A percentile compares a stretch with the other conserved stretches of the same genome.
These are phyloP conservation scores for Selenicereus undatus DNA, from an alignment of 148 eudicot species.

Conservation along the genomic window DNA sequence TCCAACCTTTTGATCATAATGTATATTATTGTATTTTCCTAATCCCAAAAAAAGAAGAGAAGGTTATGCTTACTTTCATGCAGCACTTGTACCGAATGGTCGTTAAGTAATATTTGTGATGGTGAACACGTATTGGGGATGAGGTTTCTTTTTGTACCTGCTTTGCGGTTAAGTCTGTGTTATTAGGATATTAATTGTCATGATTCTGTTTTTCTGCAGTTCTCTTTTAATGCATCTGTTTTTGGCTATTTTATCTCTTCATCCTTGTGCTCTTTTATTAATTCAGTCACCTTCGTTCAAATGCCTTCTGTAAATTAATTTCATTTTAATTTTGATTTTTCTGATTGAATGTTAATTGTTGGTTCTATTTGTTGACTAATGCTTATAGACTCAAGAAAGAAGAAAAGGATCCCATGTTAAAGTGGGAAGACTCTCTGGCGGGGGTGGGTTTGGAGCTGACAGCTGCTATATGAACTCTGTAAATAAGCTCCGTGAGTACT, in stretches of 20 bases:
- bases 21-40: no score
- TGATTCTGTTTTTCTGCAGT: not conserved
- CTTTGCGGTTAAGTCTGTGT: not conserved
- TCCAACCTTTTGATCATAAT: not conserved
- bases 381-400: conserved; percentile 32
- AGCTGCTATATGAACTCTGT: conserved; percentile 29
- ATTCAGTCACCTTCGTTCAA: not conserved
- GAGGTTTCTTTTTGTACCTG: not conserved
- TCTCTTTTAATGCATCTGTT: not conserved
- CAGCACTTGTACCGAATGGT: no score
- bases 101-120: not conserved
- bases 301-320: not conserved
- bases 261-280: not conserved
- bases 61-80: no score
- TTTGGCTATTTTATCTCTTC: not conserved
- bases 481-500: conserved; percentile 55
- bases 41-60: no score
- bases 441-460: conserved; percentile 32
- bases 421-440: conserved; percentile 35
- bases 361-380: conserved; percentile 7
- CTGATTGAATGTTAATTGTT: not conserved
- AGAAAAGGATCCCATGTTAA: conserved; percentile 27
- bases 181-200: not conserved
- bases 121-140: not conserved
- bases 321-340: not conserved